These are phyloP conservation scores for Carex arenaria DNA, from an alignment of 202 grass and related monocot genomes.

Conservation along the genomic window DNA sequence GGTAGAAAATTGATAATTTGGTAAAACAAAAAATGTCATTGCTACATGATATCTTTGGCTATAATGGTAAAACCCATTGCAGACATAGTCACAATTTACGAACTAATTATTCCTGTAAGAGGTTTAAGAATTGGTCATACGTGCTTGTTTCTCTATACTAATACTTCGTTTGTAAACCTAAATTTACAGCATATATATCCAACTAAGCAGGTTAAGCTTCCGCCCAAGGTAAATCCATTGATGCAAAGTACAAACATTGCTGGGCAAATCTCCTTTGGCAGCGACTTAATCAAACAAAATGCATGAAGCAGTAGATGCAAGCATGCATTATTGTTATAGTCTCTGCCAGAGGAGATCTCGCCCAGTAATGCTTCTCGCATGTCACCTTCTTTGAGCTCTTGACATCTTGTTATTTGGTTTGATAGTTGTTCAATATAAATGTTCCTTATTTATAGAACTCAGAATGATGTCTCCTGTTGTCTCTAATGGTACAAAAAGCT, in stretches of 20 bases:
- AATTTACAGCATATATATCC: neutral
- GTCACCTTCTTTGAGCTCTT: neutral
- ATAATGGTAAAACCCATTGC: neutral
- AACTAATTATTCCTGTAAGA: neutral
- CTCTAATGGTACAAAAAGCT: neutral
- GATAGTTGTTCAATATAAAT: neutral
- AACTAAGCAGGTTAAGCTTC: neutral
- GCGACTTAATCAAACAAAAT: neutral
- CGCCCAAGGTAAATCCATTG: neutral
- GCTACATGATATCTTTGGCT: neutral
- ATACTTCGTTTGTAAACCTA: neutral
- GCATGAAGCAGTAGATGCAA: no score
- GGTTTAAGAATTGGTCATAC: neutral
- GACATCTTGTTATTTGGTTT: neutral
- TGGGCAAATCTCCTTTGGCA: conserved; percentile 71
- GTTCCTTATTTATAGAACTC: conserved; percentile 10
- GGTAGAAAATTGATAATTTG: no score
- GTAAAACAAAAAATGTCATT: neutral
- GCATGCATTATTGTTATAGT: neutral
- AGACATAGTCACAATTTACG: neutral
- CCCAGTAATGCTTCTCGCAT: conserved; percentile 31
- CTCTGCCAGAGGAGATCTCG: conserved; percentile 45
- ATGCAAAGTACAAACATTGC: conserved; percentile 28
- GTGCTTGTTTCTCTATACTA: no score
- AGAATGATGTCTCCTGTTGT: neutral